Evolutionary conservation across 495 filamentous ascomycete species (phyloP).

Genomic region (Penicillium coprophilum): DNA sequence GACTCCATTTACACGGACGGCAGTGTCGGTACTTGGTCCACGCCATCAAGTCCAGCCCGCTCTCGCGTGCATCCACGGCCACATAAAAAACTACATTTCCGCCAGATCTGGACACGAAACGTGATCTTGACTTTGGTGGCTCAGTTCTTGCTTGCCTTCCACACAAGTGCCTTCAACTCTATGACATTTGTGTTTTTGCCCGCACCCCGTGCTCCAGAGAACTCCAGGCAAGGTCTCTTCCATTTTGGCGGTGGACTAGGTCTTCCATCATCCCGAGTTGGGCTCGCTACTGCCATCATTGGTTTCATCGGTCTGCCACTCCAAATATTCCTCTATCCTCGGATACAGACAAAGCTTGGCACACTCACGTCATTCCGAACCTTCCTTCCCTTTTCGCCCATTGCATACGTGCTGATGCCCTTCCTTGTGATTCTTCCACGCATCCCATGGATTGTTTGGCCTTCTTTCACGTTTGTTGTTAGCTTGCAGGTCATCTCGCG

Average conservation of each 20-base stretch:
- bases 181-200: constrained; percentile 73
- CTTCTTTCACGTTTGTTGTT: constrained; percentile 58
- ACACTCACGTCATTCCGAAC: constrained; percentile 59
- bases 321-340: constrained; percentile 70
- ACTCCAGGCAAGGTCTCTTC: constrained; percentile 50
- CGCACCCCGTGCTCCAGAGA: constrained; percentile 55
- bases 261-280: constrained; percentile 64
- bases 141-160: constrained; percentile 68
- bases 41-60: constrained; percentile 29
- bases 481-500: constrained; percentile 67
- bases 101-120: constrained; percentile 61
- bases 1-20: constrained; percentile 35
- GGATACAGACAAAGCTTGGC: constrained; percentile 58
- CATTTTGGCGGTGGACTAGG: constrained; percentile 73
- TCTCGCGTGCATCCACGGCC: constrained; percentile 15
- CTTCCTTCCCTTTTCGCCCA: constrained; percentile 61
- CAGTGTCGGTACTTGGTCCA: constrained; percentile 28
- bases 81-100: constrained; percentile 49
- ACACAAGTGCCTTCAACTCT: constrained; percentile 73
- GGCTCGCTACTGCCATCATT: constrained; percentile 66
- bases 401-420: constrained; percentile 65
- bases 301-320: constrained; percentile 67
- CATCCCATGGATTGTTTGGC: constrained; percentile 50
- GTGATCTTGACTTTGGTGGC: constrained; percentile 60
- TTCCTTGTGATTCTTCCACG: constrained; percentile 63